Evolutionary conservation across 768 basidiomycete species (phyloP).

Genomic region (Pulveroboletus sp.): DNA sequence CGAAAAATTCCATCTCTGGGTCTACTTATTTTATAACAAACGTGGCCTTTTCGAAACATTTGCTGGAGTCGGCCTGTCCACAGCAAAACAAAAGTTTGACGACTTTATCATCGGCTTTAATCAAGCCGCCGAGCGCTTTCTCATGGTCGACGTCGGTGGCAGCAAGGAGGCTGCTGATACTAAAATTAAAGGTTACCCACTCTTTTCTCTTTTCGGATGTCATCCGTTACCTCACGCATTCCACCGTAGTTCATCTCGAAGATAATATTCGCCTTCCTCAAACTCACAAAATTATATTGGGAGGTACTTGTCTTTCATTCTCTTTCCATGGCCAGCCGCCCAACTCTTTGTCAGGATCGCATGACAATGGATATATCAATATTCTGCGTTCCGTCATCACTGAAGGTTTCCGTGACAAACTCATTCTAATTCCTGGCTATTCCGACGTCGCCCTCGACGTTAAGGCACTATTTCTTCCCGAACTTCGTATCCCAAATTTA

Average conservation of each 20-base stretch:
- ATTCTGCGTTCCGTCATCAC: conserved; percentile 61
- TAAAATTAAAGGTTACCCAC: conserved; percentile 62
- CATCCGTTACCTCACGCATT: not conserved
- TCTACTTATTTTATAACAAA: conserved; percentile 61
- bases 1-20: conserved; percentile 47
- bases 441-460: conserved; percentile 57
- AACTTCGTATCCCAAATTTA: conserved; percentile 49
- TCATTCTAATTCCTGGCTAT: conserved; percentile 62
- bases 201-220: not conserved
- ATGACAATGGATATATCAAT: conserved; percentile 68
- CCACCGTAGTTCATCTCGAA: conserved; percentile 35
- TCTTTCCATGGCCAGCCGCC: not conserved
- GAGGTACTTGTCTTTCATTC: conserved; percentile 38
- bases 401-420: conserved; percentile 57
- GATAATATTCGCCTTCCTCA: conserved; percentile 49
- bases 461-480: conserved; percentile 50
- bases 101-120: conserved; percentile 69
- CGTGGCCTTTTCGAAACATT: conserved; percentile 54
- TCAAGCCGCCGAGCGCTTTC: conserved; percentile 60
- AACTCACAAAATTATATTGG: conserved; percentile 63
- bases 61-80: conserved; percentile 30
- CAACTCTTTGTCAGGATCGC: conserved; percentile 45
- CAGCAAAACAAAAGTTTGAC: conserved; percentile 44
- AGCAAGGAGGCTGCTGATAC: conserved; percentile 73
- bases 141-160: conserved; percentile 65